Evolutionary conservation across 2,329 filamentous ascomycete species (phyloP).

Genomic region (Diaporthe ampelina): DNA sequence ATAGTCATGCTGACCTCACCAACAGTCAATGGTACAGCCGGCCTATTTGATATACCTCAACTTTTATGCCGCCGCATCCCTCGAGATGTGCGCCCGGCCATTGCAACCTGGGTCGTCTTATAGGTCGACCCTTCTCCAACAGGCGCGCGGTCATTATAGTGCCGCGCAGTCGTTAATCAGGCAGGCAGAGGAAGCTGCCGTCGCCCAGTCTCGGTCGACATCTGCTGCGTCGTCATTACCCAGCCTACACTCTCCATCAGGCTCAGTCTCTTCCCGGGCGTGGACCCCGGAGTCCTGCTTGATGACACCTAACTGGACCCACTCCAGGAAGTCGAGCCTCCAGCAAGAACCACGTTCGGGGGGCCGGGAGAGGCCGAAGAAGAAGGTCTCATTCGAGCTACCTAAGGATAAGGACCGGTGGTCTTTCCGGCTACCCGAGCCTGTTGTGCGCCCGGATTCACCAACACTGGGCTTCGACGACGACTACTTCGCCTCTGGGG

Average conservation of each 20-base stretch:
- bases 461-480: slow-evolving; percentile 71
- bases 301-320: slow-evolving; percentile 63
- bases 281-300: slow-evolving; percentile 59
- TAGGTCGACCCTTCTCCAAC: slow-evolving; percentile 62
- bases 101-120: slow-evolving; percentile 61
- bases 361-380: slow-evolving; percentile 47
- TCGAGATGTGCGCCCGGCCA: slow-evolving; percentile 68
- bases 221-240: slow-evolving; percentile 51
- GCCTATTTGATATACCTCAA: slow-evolving; percentile 71
- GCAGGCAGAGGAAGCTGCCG: slow-evolving; percentile 58
- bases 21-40: slow-evolving; percentile 60
- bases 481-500: slow-evolving; percentile 50
- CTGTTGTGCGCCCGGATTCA: slow-evolving; percentile 70
- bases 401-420: slow-evolving; percentile 49
- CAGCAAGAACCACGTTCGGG: slow-evolving; percentile 42
- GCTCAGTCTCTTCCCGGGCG: slow-evolving; percentile 60
- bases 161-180: slow-evolving; percentile 62
- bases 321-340: slow-evolving; percentile 50
- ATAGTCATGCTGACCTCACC: not conserved
- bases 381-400: slow-evolving; percentile 61
- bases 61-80: slow-evolving; percentile 73
- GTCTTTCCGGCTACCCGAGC: slow-evolving; percentile 57
- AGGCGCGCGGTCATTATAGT: slow-evolving; percentile 67
- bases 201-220: slow-evolving; percentile 53
- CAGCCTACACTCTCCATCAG: slow-evolving; percentile 61